Evolutionary conservation across 2,329 filamentous ascomycete species (phyloP).

Genomic region (Aspergillus latus): DNA sequence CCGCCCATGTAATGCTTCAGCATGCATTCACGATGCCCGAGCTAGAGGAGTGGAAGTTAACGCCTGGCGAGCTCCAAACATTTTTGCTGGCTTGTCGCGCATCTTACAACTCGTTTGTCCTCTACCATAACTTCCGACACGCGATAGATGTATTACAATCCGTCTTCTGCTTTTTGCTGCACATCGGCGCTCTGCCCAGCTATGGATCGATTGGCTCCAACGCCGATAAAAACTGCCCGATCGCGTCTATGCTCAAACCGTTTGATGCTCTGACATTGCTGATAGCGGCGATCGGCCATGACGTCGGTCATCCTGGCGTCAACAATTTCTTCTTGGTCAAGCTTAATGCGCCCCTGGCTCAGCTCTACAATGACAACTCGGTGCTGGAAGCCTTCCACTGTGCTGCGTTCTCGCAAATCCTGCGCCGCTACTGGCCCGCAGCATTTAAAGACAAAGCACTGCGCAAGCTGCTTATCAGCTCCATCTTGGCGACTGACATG

Average conservation of each 20-base stretch:
- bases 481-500: conserved; percentile 98
- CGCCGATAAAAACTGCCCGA: conserved; percentile 54
- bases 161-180: conserved; percentile 83
- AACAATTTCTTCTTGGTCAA: conserved; percentile 96
- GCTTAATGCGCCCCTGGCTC: conserved; percentile 86
- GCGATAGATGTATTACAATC: conserved; percentile 95
- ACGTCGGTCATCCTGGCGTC: conserved; percentile 95
- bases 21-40: conserved; percentile 82
- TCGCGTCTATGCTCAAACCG: conserved; percentile 74
- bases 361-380: conserved; percentile 95
- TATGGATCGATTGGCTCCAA: conserved; percentile 53
- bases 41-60: conserved; percentile 75
- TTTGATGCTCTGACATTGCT: conserved; percentile 87
- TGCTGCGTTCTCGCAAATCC: conserved; percentile 92
- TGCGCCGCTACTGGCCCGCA: conserved; percentile 85
- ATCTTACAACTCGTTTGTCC: conserved; percentile 95
- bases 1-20: conserved; percentile 82
- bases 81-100: conserved; percentile 86
- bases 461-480: conserved; percentile 90
- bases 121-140: conserved; percentile 98
- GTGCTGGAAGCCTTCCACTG: conserved; percentile 97
- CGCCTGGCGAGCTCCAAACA: conserved; percentile 74
- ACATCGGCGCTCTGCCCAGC: conserved; percentile 71
- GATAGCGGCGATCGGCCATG: conserved; percentile 94
- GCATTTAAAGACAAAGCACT: conserved; percentile 77